Evolutionary conservation across 192 early-diverging fungal genomes (phyloP), one percentile per base, ranked within the genome.

Genomic region (Geosiphon pyriformis): DNA sequence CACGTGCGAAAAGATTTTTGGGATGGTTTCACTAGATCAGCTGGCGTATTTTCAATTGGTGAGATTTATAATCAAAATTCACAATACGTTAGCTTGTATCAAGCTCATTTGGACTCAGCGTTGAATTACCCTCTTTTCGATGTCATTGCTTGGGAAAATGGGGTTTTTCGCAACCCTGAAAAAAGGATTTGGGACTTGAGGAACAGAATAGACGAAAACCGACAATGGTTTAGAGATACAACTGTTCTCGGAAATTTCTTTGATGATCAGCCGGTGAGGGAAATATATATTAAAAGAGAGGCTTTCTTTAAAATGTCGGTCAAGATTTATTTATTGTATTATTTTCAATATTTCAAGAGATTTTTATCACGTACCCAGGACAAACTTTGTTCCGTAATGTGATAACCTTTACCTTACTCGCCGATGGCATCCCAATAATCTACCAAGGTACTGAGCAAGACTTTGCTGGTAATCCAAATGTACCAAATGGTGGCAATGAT

Each of bases 1-100:
- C 72, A 80, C 53, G 32, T 83, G 27, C 75, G 68, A 4, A 61
- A 60, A 33, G 33, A 37, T 50, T 82, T 83, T 68, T 82, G 73
- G 78, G 55, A 60, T 32, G 50, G n/a, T 0, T 81, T 59, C 56
- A 57, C 64, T 15, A 29, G 25, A 34, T 37, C 58, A n/a, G 59
- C 72, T 15, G 59, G 70, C 23, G 75, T 76, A 11, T 80, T 79
- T 68, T 49, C 69, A 0, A 74, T 71, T 2, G 78, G 61, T 17
- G 77, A 78, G 47, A 55, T 74, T 20, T 20, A 17, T n/a, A n/a
- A 33, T 22, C 46, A n/a, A n/a, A 54, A 70, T 56, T 2, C 69
- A 32, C 27, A 12, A 8, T 70, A 58, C 29, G 59, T 62, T 30
- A 56, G 32, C 4, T 20, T 33, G 12, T 74, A 74, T 59, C 62